These are phyloP conservation scores for Clitopilus passeckerianus DNA, from an alignment of 768 basidiomycete species.

Conservation along the genomic window DNA sequence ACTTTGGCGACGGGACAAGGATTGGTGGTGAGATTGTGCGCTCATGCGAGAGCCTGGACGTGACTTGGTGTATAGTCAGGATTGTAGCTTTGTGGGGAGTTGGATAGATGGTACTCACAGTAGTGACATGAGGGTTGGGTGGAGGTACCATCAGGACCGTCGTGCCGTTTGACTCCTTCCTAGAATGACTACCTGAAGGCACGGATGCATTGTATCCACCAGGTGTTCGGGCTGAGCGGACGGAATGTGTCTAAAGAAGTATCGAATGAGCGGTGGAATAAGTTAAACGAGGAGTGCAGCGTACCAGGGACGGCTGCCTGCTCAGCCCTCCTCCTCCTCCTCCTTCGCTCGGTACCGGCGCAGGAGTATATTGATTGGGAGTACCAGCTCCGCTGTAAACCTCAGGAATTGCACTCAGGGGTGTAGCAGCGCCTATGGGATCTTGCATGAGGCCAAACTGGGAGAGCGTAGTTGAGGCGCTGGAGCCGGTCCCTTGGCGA, in stretches of 20 bases:
- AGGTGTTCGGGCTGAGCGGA: neutral
- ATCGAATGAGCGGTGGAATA: neutral
- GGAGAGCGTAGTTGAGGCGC: constrained; percentile 52
- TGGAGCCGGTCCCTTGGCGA: constrained; percentile 40
- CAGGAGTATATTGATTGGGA: constrained; percentile 20
- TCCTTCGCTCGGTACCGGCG: neutral
- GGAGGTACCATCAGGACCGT: neutral
- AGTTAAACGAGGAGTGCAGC: neutral
- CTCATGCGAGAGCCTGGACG: neutral
- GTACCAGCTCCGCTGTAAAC: constrained; percentile 38
- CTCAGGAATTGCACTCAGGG: constrained; percentile 54
- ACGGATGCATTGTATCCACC: neutral
- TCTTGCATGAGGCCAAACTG: constrained; percentile 42
- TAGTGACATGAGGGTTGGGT: neutral
- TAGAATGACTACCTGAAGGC: neutral
- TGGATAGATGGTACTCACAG: neutral
- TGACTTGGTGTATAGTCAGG: neutral
- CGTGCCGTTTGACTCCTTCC: neutral
- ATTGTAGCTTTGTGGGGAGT: neutral
- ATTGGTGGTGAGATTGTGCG: neutral
- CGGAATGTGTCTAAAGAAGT: neutral
- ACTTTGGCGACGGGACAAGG: neutral
- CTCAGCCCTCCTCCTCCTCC: neutral
- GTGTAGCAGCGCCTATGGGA: constrained; percentile 23
- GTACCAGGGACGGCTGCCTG: neutral